Conservation (phyloP, 257 asterid species). For the Solanum chmielewskii region DNA sequence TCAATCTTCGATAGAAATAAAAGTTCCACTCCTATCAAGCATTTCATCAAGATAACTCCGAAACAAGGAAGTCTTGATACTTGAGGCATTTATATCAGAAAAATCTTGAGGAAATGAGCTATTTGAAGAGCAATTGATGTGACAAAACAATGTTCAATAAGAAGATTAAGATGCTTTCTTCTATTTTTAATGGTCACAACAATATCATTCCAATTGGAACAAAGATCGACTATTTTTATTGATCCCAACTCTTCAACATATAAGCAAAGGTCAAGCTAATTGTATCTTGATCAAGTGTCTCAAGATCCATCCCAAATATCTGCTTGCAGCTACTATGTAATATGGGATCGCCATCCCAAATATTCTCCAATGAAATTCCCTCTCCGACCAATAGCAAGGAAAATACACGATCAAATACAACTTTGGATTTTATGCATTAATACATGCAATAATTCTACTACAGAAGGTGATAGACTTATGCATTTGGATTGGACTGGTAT, state of each 20-base stretch:
- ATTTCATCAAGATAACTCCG: slow-evolving; percentile 54
- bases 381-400: background rate
- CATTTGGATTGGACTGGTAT: too few species aligned
- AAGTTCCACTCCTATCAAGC: slow-evolving; percentile 18
- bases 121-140: slow-evolving; percentile 42
- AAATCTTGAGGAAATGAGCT: slow-evolving; percentile 41
- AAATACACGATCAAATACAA: background rate
- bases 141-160: slow-evolving; percentile 24
- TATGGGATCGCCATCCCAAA: background rate
- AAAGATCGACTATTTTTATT: slow-evolving; percentile 57
- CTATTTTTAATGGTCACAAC: slow-evolving; percentile 57
- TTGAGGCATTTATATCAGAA: slow-evolving; percentile 23
- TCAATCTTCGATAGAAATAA: background rate
- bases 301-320: slow-evolving; percentile 29
- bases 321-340: background rate
- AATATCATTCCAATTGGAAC: slow-evolving; percentile 38
- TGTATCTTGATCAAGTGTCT: slow-evolving; percentile 58
- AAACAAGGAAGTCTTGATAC: slow-evolving; percentile 40
- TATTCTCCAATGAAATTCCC: background rate
- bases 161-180: slow-evolving; percentile 38
- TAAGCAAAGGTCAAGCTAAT: slow-evolving; percentile 5
- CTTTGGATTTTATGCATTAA: background rate
- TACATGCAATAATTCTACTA: slow-evolving; percentile 64
- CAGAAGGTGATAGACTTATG: slow-evolving; percentile 22
- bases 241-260: slow-evolving; percentile 18